Percentiles rank a stretch among this genome's conserved stretches.
Evolutionary conservation across 352 stramenopile genomes (phyloP).

Genomic region (Elongisporangium undulatum): DNA sequence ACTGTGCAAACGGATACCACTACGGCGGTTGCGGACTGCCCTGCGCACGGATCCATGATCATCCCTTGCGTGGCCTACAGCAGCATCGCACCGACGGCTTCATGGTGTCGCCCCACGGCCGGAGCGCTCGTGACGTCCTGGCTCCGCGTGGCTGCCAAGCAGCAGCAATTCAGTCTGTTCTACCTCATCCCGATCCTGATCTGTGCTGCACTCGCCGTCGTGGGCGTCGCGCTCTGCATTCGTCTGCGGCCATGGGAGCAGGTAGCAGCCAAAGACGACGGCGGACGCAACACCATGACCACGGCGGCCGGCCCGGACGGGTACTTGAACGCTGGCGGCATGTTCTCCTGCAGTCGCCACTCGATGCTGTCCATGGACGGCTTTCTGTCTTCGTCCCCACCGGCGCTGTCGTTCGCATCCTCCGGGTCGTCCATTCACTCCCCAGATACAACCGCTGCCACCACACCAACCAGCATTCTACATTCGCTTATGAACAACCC

Average conservation of each 20-base stretch:
- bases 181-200: slow-evolving; percentile 28
- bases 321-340: background rate
- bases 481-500: slow-evolving; percentile 18
- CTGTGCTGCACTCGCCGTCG: slow-evolving; percentile 11
- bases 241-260: slow-evolving; percentile 17
- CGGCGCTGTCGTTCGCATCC: slow-evolving; percentile 14
- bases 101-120: slow-evolving; percentile 22
- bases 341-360: slow-evolving; percentile 1
- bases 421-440: slow-evolving; percentile 8
- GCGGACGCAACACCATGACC: background rate
- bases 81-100: background rate
- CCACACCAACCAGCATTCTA: slow-evolving; percentile 8
- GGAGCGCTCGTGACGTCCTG: slow-evolving; percentile 28
- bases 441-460: background rate
- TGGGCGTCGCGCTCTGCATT: slow-evolving; percentile 13
- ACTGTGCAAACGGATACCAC: slow-evolving; percentile 6
- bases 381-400: slow-evolving; percentile 5
- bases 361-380: slow-evolving; percentile 2
- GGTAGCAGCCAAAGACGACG: slow-evolving; percentile 2
- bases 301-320: background rate
- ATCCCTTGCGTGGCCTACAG: slow-evolving; percentile 26
- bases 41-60: slow-evolving; percentile 11
- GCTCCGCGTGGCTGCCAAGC: slow-evolving; percentile 17
- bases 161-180: slow-evolving; percentile 14
- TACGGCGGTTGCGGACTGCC: slow-evolving; percentile 14